phyloP scores from a whole-genome alignment of 2,329 filamentous ascomycete species.

The Cytospora leucostoma region DNA sequence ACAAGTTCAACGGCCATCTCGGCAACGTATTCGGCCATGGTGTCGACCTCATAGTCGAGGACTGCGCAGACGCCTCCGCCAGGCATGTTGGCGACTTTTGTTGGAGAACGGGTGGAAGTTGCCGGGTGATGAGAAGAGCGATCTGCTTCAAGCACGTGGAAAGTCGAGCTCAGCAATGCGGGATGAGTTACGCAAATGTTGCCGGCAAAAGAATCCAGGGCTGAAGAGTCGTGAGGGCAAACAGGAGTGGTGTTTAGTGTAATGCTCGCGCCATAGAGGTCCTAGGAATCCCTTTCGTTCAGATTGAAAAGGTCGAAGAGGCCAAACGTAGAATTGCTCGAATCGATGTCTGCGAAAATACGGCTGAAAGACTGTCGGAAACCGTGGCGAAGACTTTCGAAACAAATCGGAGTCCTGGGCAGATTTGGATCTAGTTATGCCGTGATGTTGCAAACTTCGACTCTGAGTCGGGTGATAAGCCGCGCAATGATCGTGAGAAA shows the following conservation, averaged over 20 bases:
- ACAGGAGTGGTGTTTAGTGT: constrained; percentile 36
- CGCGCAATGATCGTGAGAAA: constrained; percentile 3
- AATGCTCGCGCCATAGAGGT: constrained; percentile 42
- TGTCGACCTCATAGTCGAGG: constrained; percentile 94
- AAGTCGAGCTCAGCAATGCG: constrained; percentile 33
- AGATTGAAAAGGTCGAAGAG: not conserved
- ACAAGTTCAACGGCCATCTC: constrained; percentile 74
- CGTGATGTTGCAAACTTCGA: constrained; percentile 6
- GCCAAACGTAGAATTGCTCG: not conserved
- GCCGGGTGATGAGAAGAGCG: constrained; percentile 30
- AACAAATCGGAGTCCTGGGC: constrained; percentile 15
- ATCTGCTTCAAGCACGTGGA: constrained; percentile 46
- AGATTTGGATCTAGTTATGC: constrained; percentile 1
- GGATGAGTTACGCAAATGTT: constrained; percentile 32
- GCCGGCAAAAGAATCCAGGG: constrained; percentile 38
- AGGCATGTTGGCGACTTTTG: constrained; percentile 54
- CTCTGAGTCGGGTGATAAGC: not conserved
- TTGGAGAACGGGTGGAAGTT: constrained; percentile 28
- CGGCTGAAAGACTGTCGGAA: constrained; percentile 6
- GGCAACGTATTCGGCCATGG: constrained; percentile 93
- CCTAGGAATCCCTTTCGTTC: constrained; percentile 18
- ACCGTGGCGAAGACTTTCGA: constrained; percentile 9
- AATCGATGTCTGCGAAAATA: constrained; percentile 15
- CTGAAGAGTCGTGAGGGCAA: constrained; percentile 39
- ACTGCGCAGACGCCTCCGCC: constrained; percentile 84